Evolutionary conservation across 108 stramenopile species (phyloP).

Genomic region (Pseudonitzschia multistriata): DNA sequence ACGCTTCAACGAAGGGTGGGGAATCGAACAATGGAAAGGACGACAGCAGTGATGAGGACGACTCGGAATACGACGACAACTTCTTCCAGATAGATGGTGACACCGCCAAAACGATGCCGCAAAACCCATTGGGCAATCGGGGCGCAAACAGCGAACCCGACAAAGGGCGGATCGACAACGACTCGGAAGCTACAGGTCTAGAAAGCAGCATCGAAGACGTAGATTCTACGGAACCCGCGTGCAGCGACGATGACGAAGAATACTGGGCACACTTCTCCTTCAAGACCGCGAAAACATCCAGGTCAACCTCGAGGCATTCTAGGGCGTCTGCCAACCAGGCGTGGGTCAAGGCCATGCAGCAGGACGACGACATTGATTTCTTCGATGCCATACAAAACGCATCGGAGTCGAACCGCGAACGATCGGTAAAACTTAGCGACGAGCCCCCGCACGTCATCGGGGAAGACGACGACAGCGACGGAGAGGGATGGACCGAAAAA

Average conservation of each 20-base stretch:
- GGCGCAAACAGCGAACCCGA: no score
- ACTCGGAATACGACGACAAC: no score
- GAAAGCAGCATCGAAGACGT: background rate
- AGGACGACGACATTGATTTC: constrained; percentile 8
- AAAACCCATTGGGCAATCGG: no score
- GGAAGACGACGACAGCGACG: background rate
- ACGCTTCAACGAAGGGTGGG: background rate
- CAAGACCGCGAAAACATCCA: constrained; percentile 6
- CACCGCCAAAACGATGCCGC: no score
- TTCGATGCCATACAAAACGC: constrained; percentile 5
- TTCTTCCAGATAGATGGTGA: no score
- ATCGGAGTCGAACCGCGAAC: background rate
- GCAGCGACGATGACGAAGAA: background rate
- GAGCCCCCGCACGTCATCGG: background rate
- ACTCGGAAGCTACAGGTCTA: no score
- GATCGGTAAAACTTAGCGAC: background rate
- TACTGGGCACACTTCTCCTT: background rate
- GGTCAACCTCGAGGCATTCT: constrained; percentile 2
- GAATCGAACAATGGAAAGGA: background rate
- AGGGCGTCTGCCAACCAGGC: background rate
- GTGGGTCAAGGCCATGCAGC: constrained; percentile 1
- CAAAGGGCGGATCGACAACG: no score
- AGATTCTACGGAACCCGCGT: background rate
- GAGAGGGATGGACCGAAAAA: constrained; percentile 2
- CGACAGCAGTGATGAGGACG: background rate